phyloP scores from a whole-genome alignment of 73 alveolate species.

The Stentor coeruleus region DNA sequence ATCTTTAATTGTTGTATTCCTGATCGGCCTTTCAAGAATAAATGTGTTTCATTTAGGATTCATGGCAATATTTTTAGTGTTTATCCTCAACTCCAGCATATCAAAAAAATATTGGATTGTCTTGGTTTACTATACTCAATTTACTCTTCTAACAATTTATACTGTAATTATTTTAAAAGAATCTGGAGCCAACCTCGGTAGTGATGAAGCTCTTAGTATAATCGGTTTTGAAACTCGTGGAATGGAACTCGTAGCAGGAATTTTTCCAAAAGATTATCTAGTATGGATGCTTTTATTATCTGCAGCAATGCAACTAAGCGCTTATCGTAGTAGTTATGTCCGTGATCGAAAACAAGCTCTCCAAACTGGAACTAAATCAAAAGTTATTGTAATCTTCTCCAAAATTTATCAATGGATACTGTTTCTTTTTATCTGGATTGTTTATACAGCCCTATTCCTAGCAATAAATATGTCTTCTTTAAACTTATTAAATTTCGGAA shows the following conservation, averaged over 20 bases:
- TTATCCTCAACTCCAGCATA: not conserved
- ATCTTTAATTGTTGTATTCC: not conserved
- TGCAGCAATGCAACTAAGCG: constrained; percentile 21
- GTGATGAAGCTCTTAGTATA: not conserved
- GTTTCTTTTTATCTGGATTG: not conserved
- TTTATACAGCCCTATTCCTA: not conserved
- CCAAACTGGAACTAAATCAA: not conserved
- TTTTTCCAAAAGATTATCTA: not conserved
- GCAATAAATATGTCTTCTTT: not conserved
- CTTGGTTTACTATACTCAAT: not conserved
- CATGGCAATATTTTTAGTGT: constrained; percentile 6
- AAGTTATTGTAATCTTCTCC: not conserved
- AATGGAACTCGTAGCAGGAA: not conserved
- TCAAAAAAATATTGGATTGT: constrained; percentile 20
- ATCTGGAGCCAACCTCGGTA: not conserved
- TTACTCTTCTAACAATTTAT: not conserved
- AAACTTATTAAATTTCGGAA: not conserved
- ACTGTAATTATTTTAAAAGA: not conserved
- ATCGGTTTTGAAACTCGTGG: not conserved
- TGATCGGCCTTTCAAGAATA: constrained; percentile 9
- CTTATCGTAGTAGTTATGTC: not conserved
- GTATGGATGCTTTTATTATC: constrained; percentile 1
- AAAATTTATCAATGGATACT: not conserved
- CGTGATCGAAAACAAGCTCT: not conserved
- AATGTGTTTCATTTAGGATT: constrained; percentile 8